phyloP scores from a whole-genome alignment of 805 yeast genomes.

The Zygotorulaspora florentina region DNA sequence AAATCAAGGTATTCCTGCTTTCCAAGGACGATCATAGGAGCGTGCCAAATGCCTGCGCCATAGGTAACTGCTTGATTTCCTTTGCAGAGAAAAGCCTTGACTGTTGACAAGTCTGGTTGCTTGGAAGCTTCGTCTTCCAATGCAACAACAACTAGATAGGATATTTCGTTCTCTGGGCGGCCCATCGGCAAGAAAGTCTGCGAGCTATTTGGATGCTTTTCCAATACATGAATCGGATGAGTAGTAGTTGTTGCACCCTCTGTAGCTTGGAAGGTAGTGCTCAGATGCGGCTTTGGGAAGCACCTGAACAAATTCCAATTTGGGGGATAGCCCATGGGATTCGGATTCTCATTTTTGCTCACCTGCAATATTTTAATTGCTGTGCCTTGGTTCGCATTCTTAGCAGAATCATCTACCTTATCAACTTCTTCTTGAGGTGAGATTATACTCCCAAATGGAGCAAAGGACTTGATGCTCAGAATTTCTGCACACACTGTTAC shows the following conservation, averaged over 20 bases:
- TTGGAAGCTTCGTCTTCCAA: slow-evolving; percentile 41
- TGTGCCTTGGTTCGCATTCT: slow-evolving; percentile 87
- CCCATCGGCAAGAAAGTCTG: slow-evolving; percentile 96
- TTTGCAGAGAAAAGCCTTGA: slow-evolving; percentile 66
- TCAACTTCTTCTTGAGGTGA: slow-evolving; percentile 70
- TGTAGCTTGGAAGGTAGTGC: slow-evolving; percentile 20
- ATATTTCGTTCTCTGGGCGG: slow-evolving; percentile 44
- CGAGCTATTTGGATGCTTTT: slow-evolving; percentile 83
- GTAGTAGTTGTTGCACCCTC: slow-evolving; percentile 1
- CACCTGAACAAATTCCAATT: slow-evolving; percentile 84
- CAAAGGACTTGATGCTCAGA: slow-evolving; percentile 63
- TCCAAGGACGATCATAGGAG: slow-evolving; percentile 88
- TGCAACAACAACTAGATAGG: slow-evolving; percentile 82
- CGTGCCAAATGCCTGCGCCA: slow-evolving; percentile 82
- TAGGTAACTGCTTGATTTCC: slow-evolving; percentile 91
- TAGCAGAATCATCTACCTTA: slow-evolving; percentile 31
- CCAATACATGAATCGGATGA: slow-evolving; percentile 66
- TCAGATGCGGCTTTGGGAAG: slow-evolving; percentile 65
- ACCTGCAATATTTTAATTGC: slow-evolving; percentile 75
- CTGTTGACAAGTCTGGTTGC: slow-evolving; percentile 57
- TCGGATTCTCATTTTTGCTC: slow-evolving; percentile 54
- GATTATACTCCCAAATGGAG: slow-evolving; percentile 68
- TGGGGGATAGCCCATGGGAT: slow-evolving; percentile 45
- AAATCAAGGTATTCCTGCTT: slow-evolving; percentile 57
- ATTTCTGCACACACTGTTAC: slow-evolving; percentile 44